phyloP scores from a whole-genome alignment of 805 yeast genomes.

The Metschnikowia proteae region DNA sequence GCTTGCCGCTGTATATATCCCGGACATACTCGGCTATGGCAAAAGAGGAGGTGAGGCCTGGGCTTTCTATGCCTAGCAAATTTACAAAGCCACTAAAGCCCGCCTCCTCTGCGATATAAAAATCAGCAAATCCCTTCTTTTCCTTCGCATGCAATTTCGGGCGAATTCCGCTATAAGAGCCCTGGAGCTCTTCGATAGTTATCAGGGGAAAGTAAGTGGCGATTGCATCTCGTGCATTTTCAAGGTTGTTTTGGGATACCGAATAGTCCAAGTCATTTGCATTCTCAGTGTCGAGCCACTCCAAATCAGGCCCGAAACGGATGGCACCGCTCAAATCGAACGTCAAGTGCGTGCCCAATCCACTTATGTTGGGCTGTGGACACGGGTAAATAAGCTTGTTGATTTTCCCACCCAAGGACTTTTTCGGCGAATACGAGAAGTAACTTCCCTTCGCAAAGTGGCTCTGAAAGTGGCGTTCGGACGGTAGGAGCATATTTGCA shows the following conservation, averaged over 20 bases:
- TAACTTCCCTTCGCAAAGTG: conserved; percentile 85
- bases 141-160: conserved; percentile 63
- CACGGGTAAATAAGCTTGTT: conserved; percentile 64
- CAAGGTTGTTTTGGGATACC: conserved; percentile 47
- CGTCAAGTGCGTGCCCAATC: conserved; percentile 85
- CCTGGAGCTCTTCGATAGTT: conserved; percentile 46
- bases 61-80: conserved; percentile 81
- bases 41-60: conserved; percentile 80
- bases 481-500: conserved; percentile 66
- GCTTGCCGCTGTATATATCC: conserved; percentile 18
- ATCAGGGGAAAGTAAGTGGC: conserved; percentile 61
- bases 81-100: conserved; percentile 78
- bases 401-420: conserved; percentile 35
- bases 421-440: conserved; percentile 50
- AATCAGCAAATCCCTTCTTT: conserved; percentile 57
- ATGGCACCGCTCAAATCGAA: conserved; percentile 76
- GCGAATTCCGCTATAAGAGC: conserved; percentile 78
- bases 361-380: conserved; percentile 60
- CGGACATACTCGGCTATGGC: conserved; percentile 76
- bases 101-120: conserved; percentile 55
- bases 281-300: conserved; percentile 55
- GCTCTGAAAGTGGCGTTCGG: conserved; percentile 51
- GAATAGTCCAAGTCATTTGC: conserved; percentile 41
- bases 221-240: conserved; percentile 56
- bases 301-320: conserved; percentile 85